Conservation (phyloP, 176 grass and related monocot species). For the Avena eriantha region DNA sequence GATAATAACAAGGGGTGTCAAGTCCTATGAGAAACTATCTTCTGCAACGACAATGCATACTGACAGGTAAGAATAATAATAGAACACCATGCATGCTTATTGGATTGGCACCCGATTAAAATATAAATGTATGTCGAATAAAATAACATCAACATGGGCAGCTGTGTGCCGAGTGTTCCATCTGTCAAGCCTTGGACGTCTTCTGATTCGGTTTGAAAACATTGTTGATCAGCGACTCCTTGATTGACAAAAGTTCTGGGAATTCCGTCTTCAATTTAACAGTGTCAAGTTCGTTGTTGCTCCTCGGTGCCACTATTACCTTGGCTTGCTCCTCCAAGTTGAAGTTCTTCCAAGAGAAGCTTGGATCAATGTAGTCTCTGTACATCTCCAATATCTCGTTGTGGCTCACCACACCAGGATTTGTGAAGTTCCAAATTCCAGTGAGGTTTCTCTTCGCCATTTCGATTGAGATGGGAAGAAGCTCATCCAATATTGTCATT, state of each 20-base stretch:
- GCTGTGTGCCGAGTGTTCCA: slow-evolving; percentile 23
- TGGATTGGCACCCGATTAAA: slow-evolving; percentile 23
- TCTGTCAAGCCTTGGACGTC: slow-evolving; percentile 57
- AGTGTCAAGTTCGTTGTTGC: slow-evolving; percentile 84
- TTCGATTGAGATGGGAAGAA: slow-evolving; percentile 85
- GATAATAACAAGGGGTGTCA: slow-evolving; percentile 4
- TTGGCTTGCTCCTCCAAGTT: slow-evolving; percentile 83
- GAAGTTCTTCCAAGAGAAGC: slow-evolving; percentile 85
- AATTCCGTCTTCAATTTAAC: slow-evolving; percentile 71
- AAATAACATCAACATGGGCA: slow-evolving; percentile 43
- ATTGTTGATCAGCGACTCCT: slow-evolving; percentile 72
- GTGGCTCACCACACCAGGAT: slow-evolving; percentile 87
- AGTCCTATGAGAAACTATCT: slow-evolving; percentile 42
- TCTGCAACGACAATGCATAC: slow-evolving; percentile 46
- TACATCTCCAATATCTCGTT: slow-evolving; percentile 92
- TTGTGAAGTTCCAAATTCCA: slow-evolving; percentile 94
- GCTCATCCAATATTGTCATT: slow-evolving; percentile 87
- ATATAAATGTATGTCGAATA: slow-evolving; percentile 43
- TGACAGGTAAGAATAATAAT: background rate
- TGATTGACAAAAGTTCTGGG: slow-evolving; percentile 75
- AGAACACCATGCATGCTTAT: slow-evolving; percentile 40
- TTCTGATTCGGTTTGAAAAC: slow-evolving; percentile 79
- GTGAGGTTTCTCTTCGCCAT: slow-evolving; percentile 88
- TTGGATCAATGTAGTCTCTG: slow-evolving; percentile 75
- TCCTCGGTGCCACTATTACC: slow-evolving; percentile 84